Base-by-base conservation (phyloP, 495 filamentous ascomycete species). In the Penicillium malachiteum region DNA sequence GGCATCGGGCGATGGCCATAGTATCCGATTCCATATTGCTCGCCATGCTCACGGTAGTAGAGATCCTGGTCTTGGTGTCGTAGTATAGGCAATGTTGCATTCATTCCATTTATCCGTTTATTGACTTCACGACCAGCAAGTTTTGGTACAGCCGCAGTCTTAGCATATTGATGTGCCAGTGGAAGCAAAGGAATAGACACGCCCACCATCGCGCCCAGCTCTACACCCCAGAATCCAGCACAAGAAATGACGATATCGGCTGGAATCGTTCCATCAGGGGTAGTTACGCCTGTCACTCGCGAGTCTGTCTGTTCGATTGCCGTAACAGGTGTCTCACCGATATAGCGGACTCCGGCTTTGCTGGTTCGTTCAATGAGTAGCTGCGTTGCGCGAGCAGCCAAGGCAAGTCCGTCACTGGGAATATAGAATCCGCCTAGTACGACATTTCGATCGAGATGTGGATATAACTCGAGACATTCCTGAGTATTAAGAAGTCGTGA, bases 221-320 rank as follows among this genome's bases (percentile, higher is more conserved):
- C 74, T 2, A 80, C 78, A 7, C 78, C 78, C 78, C 78, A 81
- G 68, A 81, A 80, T 2, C 78, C 78, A 32, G 78, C 78, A 58
- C 78, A 81, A 14, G 78, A 79, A 18, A 80, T 59, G 30, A 81
- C 63, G 17, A 80, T 71, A 37, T 81, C 78, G 1, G 78, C 78
- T 0, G 71, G 52, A n/a, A 81, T 64, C 0, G 49, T 68, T 10
- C 72, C 75, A 6, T 48, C 54, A 7, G 72, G 67, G 2, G 71
- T 78, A 10, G 46, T 68, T 21, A 81, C 78, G 12, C 76, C 77
- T 3, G 76, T 80, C 17, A 80, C 75, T 11, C 61, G 61, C 34
- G 60, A 48, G 5, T 62, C 54, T 13, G 49, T 45, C 42, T 63
- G 64, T 40, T 73, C 68, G 39, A 81, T 78, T 0, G 63, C 76